These are phyloP conservation scores for Plasmodium gaboni DNA, from an alignment of 169 alveolate genomes.

Conservation along the genomic window DNA sequence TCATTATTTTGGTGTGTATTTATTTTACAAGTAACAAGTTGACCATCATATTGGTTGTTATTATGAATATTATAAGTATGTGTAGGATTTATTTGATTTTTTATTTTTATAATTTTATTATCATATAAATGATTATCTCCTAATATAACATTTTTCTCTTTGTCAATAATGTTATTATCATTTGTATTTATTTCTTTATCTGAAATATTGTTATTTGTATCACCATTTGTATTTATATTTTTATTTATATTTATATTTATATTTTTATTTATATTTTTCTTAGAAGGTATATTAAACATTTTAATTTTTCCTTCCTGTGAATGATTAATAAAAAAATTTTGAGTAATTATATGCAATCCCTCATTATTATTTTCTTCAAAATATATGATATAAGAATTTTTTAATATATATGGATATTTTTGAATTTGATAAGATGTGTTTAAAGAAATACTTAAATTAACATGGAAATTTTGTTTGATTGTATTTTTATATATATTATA, in stretches of 20 bases:
- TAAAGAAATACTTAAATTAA: conserved; percentile 45
- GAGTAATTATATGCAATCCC: conserved; percentile 51
- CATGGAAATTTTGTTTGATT: conserved; percentile 55
- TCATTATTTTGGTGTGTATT: too few species aligned
- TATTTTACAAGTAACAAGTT: too few species aligned
- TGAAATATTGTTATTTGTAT: too few species aligned
- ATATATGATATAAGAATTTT: conserved; percentile 48
- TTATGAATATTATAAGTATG: too few species aligned
- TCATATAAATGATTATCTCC: too few species aligned
- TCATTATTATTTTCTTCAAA: conserved; percentile 66
- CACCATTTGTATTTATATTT: not conserved
- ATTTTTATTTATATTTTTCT: not conserved
- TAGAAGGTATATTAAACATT: not conserved
- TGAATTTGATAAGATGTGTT: conserved; percentile 7
- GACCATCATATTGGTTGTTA: too few species aligned
- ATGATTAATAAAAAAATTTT: conserved; percentile 27
- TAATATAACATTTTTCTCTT: too few species aligned
- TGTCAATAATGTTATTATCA: too few species aligned
- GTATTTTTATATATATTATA: conserved; percentile 58
- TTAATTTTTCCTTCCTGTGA: not conserved
- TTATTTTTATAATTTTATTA: too few species aligned
- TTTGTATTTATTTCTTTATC: too few species aligned
- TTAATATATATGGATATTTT: conserved; percentile 54
- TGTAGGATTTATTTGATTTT: too few species aligned
- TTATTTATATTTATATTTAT: not conserved